These are phyloP conservation scores for Ilex aquifolium DNA, from an alignment of 257 asterid species.

Conservation along the genomic window DNA sequence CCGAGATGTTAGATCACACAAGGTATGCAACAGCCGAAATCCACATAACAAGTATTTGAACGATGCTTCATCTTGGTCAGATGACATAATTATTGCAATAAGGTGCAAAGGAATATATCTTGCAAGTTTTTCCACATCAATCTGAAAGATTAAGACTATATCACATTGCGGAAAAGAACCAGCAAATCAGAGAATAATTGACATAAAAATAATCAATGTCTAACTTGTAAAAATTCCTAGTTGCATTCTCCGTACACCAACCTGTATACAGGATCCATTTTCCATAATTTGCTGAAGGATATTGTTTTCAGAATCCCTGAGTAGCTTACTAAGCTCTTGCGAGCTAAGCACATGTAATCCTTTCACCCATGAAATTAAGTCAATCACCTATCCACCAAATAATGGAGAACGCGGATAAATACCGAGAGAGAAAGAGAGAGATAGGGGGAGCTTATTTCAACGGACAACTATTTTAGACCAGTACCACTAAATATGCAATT, in stretches of 20 bases:
- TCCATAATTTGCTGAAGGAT: constrained; percentile 43
- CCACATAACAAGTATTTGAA: constrained; percentile 89
- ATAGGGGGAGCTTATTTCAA: neutral
- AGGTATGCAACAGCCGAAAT: constrained; percentile 71
- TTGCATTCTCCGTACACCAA: constrained; percentile 10
- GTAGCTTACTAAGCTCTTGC: constrained; percentile 69
- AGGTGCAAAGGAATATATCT: constrained; percentile 88
- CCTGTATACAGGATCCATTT: constrained; percentile 73
- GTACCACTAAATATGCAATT: neutral
- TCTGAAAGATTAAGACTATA: constrained; percentile 41
- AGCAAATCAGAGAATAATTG: neutral
- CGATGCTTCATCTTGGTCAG: constrained; percentile 61
- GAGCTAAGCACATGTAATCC: constrained; percentile 79
- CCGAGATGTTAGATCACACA: constrained; percentile 87
- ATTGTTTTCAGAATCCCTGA: constrained; percentile 73
- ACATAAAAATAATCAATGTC: neutral
- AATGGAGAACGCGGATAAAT: constrained; percentile 8
- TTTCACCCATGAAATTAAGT: constrained; percentile 77
- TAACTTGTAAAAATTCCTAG: constrained; percentile 7
- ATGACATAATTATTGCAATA: constrained; percentile 72
- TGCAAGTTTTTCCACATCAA: constrained; percentile 74
- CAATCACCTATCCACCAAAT: constrained; percentile 53
- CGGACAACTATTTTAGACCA: neutral
- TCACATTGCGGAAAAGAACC: constrained; percentile 1
- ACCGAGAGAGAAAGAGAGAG: constrained; percentile 18